Base-by-base conservation (phyloP, 345 rosid species). In the Crucihimalaya himalaica region DNA sequence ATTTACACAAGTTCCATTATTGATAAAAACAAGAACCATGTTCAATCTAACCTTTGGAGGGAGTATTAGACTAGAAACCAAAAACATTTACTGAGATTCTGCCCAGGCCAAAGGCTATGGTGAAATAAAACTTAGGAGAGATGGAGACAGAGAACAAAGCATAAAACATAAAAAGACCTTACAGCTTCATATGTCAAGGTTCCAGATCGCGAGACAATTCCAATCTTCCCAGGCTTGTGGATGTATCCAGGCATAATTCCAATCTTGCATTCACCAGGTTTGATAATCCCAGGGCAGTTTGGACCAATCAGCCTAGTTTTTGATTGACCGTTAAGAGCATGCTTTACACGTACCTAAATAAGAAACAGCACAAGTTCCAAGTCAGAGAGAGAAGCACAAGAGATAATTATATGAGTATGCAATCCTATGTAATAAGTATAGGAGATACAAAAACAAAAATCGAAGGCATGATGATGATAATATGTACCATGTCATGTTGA, bases 181-280 rank as follows among this genome's bases (percentile, higher is more conserved):
- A 95, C 99, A 23, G 99, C 99, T 85, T 95, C 99, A 84, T 92
- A 92, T 34, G 99, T 95, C 81, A 95, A 84, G 70, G 99, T 95
- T 50, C 97, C 99, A 8, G 99, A 95, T 32, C 99, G 89, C 27
- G 98, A 92, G 77, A 92, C 98, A 48, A 92, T 92, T 64, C 99
- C 99, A 39, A 92, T 47, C 52, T 93, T 93, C 45, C 97, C 99
- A 29, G 99, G 97, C 78, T 95, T 95, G 80, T 95, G 97, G 81
- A 95, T 92, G 70, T 95, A 95, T 28, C 97, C 99, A 6, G 99
- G 97, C 99, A 95, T 92, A 47, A 92, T 92, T 45, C 98, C 98
- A 66, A 92, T 90, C 74, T 92, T 92, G 79, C 98, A 90, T 74
- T 92, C 98, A 71, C 96, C 98, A 75, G 98, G 98, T 70, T 92